phyloP scores from a whole-genome alignment of 1,139 yeast species.

The Pichia sp. region DNA sequence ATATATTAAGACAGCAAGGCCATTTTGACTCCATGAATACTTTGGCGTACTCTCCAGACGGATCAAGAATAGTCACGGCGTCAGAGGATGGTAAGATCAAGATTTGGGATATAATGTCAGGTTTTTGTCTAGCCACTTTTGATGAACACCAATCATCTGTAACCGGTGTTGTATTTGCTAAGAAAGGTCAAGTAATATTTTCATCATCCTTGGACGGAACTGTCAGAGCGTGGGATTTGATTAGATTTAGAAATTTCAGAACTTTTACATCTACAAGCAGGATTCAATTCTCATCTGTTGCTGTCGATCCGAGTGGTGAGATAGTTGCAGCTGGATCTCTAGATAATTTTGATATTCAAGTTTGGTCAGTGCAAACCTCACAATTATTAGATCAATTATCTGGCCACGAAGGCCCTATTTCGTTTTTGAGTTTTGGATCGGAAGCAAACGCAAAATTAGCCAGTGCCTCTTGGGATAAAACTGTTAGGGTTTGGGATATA shows the following conservation, averaged over 20 bases:
- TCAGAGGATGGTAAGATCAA: conserved; percentile 96
- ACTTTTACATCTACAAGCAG: conserved; percentile 90
- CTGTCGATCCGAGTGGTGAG: conserved; percentile 97
- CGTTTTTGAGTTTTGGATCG: conserved; percentile 78
- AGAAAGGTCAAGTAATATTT: conserved; percentile 82
- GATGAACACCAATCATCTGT: conserved; percentile 88
- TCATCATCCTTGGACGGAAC: conserved; percentile 95
- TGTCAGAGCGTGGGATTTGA: conserved; percentile 93
- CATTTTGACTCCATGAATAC: conserved; percentile 90
- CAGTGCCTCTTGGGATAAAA: conserved; percentile 95
- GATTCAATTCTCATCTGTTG: conserved; percentile 81
- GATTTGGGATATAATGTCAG: conserved; percentile 92
- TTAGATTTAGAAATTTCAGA: conserved; percentile 89
- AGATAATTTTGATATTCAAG: conserved; percentile 84
- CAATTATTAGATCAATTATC: conserved; percentile 81
- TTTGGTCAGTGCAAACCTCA: conserved; percentile 97
- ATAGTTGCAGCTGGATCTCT: conserved; percentile 93
- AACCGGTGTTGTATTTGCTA: conserved; percentile 82
- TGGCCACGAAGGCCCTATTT: conserved; percentile 96
- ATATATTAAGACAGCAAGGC: conserved; percentile 92
- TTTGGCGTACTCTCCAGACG: conserved; percentile 89
- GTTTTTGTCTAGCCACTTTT: conserved; percentile 89
- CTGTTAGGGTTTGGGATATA: conserved; percentile 88
- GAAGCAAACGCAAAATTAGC: conserved; percentile 69
- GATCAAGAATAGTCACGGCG: conserved; percentile 86